Conservation (phyloP, 176 grass and related monocot species). For the Metroxylon sagu region DNA sequence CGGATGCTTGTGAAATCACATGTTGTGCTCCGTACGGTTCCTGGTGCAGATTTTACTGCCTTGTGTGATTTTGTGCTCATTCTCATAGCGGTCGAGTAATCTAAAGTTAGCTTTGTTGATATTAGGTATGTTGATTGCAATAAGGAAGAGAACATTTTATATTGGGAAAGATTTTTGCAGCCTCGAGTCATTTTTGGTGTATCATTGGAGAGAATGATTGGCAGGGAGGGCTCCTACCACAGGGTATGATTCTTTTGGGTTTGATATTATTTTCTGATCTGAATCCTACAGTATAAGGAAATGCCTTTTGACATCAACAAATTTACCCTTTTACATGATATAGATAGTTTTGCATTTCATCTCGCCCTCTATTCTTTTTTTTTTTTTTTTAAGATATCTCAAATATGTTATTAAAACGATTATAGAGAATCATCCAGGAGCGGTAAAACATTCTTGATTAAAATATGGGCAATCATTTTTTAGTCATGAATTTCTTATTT, state of each 20-base stretch:
- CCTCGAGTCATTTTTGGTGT: conserved; percentile 72
- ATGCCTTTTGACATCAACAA: neutral
- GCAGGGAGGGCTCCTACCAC: conserved; percentile 32
- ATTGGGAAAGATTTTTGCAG: conserved; percentile 75
- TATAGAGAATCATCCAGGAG: no score
- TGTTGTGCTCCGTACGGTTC: conserved; percentile 57
- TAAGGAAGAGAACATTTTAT: conserved; percentile 75
- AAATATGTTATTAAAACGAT: no score
- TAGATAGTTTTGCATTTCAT: no score
- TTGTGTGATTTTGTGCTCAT: conserved; percentile 13
- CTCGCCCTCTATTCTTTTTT: no score
- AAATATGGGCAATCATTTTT: no score
- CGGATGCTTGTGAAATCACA: conserved; percentile 87
- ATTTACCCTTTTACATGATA: neutral
- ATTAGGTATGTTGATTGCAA: conserved; percentile 75
- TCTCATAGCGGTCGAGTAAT: conserved; percentile 1
- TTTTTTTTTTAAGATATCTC: no score
- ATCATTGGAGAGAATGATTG: conserved; percentile 64
- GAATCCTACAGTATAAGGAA: neutral
- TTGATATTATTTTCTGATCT: no score
- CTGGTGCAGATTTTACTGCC: conserved; percentile 49
- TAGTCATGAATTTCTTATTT: no score
- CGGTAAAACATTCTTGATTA: no score
- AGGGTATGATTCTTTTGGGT: conserved; percentile 30
- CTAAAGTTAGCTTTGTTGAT: neutral